phyloP scores from a whole-genome alignment of 306 rosid species.

The Adenanthera pavonina region DNA sequence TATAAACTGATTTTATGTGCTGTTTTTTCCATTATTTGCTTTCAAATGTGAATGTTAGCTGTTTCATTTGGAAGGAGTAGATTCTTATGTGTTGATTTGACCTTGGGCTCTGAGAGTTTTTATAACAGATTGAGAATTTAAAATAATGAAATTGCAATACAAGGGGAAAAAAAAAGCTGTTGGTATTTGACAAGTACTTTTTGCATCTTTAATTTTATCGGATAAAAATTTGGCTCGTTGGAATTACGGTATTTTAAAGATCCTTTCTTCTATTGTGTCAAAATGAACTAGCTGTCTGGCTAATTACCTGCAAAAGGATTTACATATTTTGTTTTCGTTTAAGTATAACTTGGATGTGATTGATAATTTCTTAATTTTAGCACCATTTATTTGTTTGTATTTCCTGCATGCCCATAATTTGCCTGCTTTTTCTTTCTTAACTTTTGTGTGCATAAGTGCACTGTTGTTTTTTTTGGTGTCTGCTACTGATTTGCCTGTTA shows the following conservation, averaged over 20 bases:
- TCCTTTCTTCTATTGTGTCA: constrained; percentile 13
- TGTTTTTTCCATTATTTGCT: constrained; percentile 1
- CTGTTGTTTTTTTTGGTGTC: neutral
- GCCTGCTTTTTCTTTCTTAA: constrained; percentile 10
- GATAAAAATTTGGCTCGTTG: neutral
- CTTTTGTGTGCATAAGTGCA: neutral
- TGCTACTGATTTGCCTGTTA: constrained; percentile 32
- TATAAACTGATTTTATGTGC: neutral
- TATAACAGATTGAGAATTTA: neutral
- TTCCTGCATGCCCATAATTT: constrained; percentile 2
- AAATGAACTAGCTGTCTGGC: neutral
- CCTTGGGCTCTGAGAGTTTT: neutral
- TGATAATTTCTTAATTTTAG: neutral
- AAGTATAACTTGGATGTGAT: constrained; percentile 2
- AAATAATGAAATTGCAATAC: neutral
- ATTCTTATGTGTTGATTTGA: neutral
- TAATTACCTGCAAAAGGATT: constrained; percentile 17
- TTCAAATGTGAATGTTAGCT: constrained; percentile 21
- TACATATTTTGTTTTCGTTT: neutral
- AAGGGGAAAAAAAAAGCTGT: constrained; percentile 12
- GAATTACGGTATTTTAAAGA: constrained; percentile 28
- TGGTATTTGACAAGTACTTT: neutral
- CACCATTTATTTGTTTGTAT: constrained; percentile 12
- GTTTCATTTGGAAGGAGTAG: constrained; percentile 8
- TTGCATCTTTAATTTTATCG: constrained; percentile 9